Base-by-base conservation (phyloP, 2,329 filamentous ascomycete genomes). In the Diaporthe australafricana region DNA sequence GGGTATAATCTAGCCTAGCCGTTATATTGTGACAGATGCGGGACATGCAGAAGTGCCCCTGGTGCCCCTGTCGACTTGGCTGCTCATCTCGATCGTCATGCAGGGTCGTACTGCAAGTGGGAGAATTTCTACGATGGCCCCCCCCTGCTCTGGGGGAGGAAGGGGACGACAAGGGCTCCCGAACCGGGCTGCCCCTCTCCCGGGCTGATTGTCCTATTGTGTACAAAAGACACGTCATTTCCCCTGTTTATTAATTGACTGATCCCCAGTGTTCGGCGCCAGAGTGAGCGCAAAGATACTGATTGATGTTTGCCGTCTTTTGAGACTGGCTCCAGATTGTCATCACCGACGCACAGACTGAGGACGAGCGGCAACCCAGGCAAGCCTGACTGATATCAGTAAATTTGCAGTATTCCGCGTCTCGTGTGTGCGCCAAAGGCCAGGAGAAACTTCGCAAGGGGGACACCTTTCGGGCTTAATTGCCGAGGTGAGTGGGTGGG, bases 21-120 rank as follows among this genome's bases (percentile, higher is more conserved):
- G 8, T 57, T 32, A 47, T 62, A 47, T 47, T 47, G 56, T 47
- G 56, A 62, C 40, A 47, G 56, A 32, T 62, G 40, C 57, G 40
- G 40, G 57, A 63, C 60, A 65, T 38, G 45, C 20, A 65, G 30
- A 22, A 22, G 25, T 38, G n/a, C 1, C 8, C 20, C 25, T 35
- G 32, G 38, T 5, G 8, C 27, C 40, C 42, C 30, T 50, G 60
- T 65, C 8, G 30, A 65, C 45, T 50, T 65, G 60, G 60, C 60
- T 65, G 45, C 60, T 65, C 60, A 65, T 50, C 60, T 65, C 60
- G 60, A 65, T 65, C 60, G 8, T 17, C 60, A 27, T 65, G 60
- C 60, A 65, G 60, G 60, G 60, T 65, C 14, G 60, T 25, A 65
- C 8, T 20, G 60, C 1, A 2, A 16, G 45, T 65, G 60, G 60